Base-by-base conservation (phyloP, 1,139 yeast genomes). In the Taphrina deformans region DNA sequence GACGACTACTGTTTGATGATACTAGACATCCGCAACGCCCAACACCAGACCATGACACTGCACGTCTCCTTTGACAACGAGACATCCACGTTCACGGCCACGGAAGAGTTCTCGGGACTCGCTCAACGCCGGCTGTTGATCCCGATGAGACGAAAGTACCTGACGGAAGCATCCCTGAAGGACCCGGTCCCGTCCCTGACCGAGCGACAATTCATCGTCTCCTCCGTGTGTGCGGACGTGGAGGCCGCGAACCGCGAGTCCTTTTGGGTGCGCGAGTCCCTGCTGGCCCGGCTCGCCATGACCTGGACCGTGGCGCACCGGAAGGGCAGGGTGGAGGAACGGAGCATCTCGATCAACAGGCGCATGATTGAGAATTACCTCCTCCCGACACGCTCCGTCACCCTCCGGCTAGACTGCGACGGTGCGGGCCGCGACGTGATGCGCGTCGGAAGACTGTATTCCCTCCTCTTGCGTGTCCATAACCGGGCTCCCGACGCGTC, bases 181-280 rank as follows among this genome's bases (percentile, higher is more conserved):
- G 75, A 75, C 46, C 82, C 84, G 0, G 86, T 92, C 33, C 98
- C 98, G n/a, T 85, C 89, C 31, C 77, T 91, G 51, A 75, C 88
- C 48, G 83, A 85, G 55, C 85, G 85, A 67, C 97, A 91, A 75
- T 89, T 85, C 72, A 79, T 90, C 21, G 82, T 85, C 84, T 0
- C 84, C 82, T 2, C 78, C 82, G n/a, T 24, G 24, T 40, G 52
- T 18, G 35, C 59, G 6, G 66, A 24, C 4, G 31, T 45, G 26
- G 66, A 62, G 82, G 66, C 79, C 76, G 69, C 73, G 69, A 51
- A 85, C 76, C 80, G 84, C 67, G 85, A 85, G 69, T 77, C 83
- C 5, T 93, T 91, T 74, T 93, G 99, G 99, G 82, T 88, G 66
- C 78, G 96, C 65, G 85, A 87, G 66, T 79, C 81, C 65, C 74